phyloP scores from a whole-genome alignment of 306 rosid species.

The Trifolium subterraneum region DNA sequence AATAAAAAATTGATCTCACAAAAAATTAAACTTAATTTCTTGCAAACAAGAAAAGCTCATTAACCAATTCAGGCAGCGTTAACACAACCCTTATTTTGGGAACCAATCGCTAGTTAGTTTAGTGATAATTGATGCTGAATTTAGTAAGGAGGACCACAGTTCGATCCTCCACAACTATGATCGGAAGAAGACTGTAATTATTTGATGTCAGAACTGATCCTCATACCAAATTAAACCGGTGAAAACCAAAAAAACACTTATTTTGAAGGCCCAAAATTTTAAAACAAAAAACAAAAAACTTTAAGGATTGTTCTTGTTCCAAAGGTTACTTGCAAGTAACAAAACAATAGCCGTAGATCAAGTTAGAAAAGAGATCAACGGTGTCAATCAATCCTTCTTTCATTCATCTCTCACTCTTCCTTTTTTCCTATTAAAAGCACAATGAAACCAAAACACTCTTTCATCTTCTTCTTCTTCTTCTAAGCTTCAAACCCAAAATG shows the following conservation, averaged over 20 bases:
- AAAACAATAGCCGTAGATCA: neutral
- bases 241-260: too few species aligned
- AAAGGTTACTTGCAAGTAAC: neutral
- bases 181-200: too few species aligned
- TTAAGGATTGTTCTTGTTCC: neutral
- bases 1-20: too few species aligned
- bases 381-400: neutral
- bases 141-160: too few species aligned
- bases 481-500: conserved; percentile 34
- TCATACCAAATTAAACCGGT: too few species aligned
- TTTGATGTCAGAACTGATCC: too few species aligned
- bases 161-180: too few species aligned
- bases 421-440: conserved; percentile 9
- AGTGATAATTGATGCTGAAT: too few species aligned
- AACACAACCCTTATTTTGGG: neutral
- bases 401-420: neutral
- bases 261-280: neutral
- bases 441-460: conserved; percentile 20
- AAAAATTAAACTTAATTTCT: too few species aligned
- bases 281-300: neutral
- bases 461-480: conserved; percentile 6
- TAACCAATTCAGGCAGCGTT: too few species aligned
- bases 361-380: neutral
- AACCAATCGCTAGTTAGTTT: too few species aligned
- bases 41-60: too few species aligned